Percentiles rank a stretch among this genome's conserved stretches.
Evolutionary conservation across 2,329 filamentous ascomycete genomes (phyloP).

Genomic region (Apiospora malaysiana): DNA sequence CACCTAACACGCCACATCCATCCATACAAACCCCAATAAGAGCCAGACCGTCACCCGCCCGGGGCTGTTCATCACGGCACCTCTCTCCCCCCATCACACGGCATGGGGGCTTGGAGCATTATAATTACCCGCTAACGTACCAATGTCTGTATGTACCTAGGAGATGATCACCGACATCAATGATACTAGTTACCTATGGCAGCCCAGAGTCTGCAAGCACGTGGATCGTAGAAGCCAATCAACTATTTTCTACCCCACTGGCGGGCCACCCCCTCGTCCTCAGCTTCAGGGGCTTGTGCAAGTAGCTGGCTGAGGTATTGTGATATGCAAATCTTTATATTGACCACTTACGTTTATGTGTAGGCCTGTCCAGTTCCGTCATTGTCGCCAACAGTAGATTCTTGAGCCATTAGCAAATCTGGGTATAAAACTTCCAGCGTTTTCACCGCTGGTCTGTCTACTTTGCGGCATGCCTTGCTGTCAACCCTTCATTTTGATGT

Average conservation of each 20-base stretch:
- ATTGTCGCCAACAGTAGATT: neutral
- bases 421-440: neutral
- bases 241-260: conserved; percentile 3
- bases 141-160: neutral
- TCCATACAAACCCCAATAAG: neutral
- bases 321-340: neutral
- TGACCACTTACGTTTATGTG: no score
- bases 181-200: neutral
- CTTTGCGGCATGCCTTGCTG: neutral
- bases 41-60: neutral
- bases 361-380: neutral
- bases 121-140: neutral
- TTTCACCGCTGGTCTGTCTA: neutral
- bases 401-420: neutral
- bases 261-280: neutral
- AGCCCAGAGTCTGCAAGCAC: conserved; percentile 12
- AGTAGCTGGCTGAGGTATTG: neutral
- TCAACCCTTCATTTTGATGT: conserved; percentile 5
- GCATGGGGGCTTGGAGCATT: conserved; percentile 1
- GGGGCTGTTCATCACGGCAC: neutral
- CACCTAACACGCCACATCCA: neutral
- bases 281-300: neutral
- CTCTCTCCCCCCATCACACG: neutral
- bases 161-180: neutral
- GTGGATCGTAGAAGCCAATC: conserved; percentile 12